A percentile compares a stretch with the other conserved stretches of the same genome.
phyloP scores from a whole-genome alignment of 768 basidiomycete species.

The Leccinum aurantiacum region DNA sequence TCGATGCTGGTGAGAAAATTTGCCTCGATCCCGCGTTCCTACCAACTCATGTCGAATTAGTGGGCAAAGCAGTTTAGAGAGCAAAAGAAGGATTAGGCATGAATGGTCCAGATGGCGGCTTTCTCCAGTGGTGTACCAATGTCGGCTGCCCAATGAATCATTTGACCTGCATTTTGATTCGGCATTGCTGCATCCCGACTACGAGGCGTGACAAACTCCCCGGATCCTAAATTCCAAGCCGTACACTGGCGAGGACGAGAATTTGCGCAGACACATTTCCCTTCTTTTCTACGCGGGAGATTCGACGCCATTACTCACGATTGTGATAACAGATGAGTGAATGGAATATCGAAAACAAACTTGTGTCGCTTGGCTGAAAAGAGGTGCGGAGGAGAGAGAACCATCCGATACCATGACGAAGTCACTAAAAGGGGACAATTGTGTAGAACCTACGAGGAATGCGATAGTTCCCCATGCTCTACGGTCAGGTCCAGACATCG shows the following conservation, averaged over 20 bases:
- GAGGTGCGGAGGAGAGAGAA: not conserved
- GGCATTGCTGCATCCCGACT: not conserved
- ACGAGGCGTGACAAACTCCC: not conserved
- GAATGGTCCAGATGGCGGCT: slow-evolving; percentile 3
- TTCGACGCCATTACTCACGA: not conserved
- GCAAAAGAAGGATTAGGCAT: slow-evolving; percentile 17
- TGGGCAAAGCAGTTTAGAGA: slow-evolving; percentile 53
- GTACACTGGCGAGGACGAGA: not conserved
- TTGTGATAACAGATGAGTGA: not conserved
- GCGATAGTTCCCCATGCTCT: not conserved
- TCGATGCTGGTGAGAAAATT: slow-evolving; percentile 64
- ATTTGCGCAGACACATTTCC: not conserved
- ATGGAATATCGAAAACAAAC: too few relatives aligned
- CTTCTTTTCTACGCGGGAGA: not conserved
- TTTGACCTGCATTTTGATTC: not conserved
- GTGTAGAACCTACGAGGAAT: not conserved
- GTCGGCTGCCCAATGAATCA: not conserved
- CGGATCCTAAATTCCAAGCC: not conserved
- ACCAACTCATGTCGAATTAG: slow-evolving; percentile 26
- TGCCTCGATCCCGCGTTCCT: not conserved
- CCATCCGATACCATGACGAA: not conserved
- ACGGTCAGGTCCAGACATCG: not conserved
- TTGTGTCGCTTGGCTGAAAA: not conserved
- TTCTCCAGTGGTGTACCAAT: slow-evolving; percentile 1
- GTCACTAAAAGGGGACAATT: not conserved